Evolutionary conservation across 129 eudicot genomes (phyloP), one percentile per base, ranked within the genome.

Genomic region (Pseudognaphalium luteoalbum): DNA sequence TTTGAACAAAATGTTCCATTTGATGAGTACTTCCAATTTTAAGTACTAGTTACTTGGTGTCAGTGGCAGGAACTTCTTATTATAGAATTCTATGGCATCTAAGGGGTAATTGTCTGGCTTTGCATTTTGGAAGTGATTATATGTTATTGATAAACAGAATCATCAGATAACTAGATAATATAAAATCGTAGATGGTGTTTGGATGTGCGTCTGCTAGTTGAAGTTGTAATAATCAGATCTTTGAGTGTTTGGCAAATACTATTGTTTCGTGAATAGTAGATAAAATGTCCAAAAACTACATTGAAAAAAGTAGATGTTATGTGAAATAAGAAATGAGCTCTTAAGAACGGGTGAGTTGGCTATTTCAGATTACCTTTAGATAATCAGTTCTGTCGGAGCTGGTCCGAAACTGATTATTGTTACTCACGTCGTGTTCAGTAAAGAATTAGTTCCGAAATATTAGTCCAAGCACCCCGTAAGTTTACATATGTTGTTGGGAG

Each of bases 1-100:
- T 74, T 14, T n/a, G 41, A 63, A 70, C 69, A 58, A 19, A 16
- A 63, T 30, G 51, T 71, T 44, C 37, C 25, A 35, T 68, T 75
- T 59, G 52, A 70, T 41, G 63, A 58, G 12, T 19, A 57, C 51
- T 57, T 34, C 7, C 56, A 54, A 6, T 34, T 20, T 52, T 7
- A 15, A 66, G 6, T 56, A 30, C 68, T 22, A 67, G 69, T 41
- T 77, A 68, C 20, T n/a, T 17, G 66, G 47, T 60, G 29, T 59
- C 33, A 7, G 65, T 58, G 32, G 64, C 21, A 28, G 11, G 37
- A 22, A 22, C 16, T 11, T 30, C 37, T 14, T 77, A 35, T 11
- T 58, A 57, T 41, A 52, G n/a, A 44, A 19, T 30, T 76, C 1
- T 69, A 51, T 58, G 59, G 74, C 60, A 56, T 37, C 68, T 68